Evolutionary conservation across 306 rosid species (phyloP), one percentile per base, ranked within the genome.

Genomic region (Quercus suber): DNA sequence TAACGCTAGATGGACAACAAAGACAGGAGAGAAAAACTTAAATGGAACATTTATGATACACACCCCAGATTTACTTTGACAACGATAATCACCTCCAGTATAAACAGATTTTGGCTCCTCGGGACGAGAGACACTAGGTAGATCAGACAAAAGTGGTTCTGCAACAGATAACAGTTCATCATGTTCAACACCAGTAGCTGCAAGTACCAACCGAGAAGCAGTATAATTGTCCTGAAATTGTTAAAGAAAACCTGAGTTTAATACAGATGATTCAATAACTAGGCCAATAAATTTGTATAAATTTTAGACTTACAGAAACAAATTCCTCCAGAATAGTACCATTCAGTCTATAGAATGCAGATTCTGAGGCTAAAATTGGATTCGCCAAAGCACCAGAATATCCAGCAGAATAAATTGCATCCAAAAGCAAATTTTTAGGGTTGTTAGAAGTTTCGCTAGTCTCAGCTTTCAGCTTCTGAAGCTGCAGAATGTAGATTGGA

Each of bases 171-270:
- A 76, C 72, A 95, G 86, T 71, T 91, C 94, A 82, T 90, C 93
- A 49, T 95, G 97, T 76, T 91, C 98, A 89, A 95, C 98, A 79
- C 97, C 99, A 82, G 91, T 92, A 71, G 94, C 99, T 53, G 97
- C 94, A 81, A 95, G 91, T 59, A 92, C 96, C 69, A 92, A 87
- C 78, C 93, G 87, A 41, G 97, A 83, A 41, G 96, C 97, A 18
- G 97, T 88, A 79, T 91, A 95, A 80, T 95, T 92, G 80, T 90
- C 95, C 99, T 95, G 88, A 78, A 85, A 82, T 72, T 65, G 19
- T 80, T 75, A 88, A 59, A 74, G 60, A 58, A 73, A 17, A 45
- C 59, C 63, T 5, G 58, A 73, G 71, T 72, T 75, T 59, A 83
- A 76, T 64, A 30, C 30, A 45, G 68, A 33, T 30, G 28, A 45